A percentile compares a stretch with the other conserved stretches of the same genome.
Conservation (phyloP, 495 filamentous ascomycete species). For the Aspergillus conjunctus region DNA sequence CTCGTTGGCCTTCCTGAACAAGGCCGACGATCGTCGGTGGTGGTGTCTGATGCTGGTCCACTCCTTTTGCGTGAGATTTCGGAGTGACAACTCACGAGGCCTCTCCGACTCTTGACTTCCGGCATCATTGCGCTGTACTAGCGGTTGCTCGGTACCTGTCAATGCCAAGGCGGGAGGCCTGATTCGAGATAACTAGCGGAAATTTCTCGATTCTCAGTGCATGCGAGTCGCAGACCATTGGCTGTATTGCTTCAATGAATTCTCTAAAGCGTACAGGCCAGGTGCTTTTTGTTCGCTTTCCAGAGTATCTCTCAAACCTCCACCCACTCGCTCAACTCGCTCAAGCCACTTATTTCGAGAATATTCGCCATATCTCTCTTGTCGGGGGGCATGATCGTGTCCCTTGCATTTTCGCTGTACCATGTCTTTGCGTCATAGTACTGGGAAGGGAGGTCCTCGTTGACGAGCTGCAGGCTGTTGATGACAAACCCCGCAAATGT, state of each 20-base stretch:
- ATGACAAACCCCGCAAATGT: conserved; percentile 8
- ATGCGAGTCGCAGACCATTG: neutral
- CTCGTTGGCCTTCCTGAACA: neutral
- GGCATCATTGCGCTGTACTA: too few species aligned
- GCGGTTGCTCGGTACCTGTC: too few species aligned
- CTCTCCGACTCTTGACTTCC: too few species aligned
- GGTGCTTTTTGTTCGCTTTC: neutral
- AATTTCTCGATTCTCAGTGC: too few species aligned
- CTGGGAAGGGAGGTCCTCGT: neutral
- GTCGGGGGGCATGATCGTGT: neutral
- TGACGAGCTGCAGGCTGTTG: neutral
- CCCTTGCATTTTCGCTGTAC: neutral
- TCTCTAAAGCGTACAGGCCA: too few species aligned
- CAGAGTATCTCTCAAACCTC: neutral
- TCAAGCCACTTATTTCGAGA: neutral
- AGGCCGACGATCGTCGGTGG: neutral
- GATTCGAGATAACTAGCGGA: too few species aligned
- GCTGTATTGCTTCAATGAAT: neutral
- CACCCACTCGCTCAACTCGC: neutral
- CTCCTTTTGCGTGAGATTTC: neutral
- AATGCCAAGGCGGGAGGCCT: too few species aligned
- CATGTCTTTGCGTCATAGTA: conserved; percentile 8
- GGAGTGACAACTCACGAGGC: too few species aligned
- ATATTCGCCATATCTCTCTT: neutral
- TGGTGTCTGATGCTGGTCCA: neutral